Conservation (phyloP, 225 moss, liverwort and hornwort species). For the Rhytidiadelphus loreus region DNA sequence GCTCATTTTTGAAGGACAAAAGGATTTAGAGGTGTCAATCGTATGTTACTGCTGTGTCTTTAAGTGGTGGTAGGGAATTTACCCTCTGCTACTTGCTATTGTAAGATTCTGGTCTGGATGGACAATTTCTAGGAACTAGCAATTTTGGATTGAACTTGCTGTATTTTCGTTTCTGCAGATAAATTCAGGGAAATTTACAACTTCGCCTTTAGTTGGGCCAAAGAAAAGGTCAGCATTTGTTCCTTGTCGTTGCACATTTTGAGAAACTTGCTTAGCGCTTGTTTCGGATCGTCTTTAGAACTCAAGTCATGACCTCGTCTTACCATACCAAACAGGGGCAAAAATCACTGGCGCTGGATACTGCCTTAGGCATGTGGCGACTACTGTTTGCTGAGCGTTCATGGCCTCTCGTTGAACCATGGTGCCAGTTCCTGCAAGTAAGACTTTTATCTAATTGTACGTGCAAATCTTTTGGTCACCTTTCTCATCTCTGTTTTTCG, state of each 20-base stretch:
- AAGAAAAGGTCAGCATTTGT: constrained; percentile 59
- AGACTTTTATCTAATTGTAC: background rate
- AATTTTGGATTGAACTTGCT: background rate
- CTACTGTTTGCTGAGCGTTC: constrained; percentile 76
- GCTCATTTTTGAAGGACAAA: background rate
- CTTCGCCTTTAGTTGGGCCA: constrained; percentile 88
- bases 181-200: constrained; percentile 91
- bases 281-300: background rate
- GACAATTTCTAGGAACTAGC: background rate
- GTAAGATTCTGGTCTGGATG: background rate
- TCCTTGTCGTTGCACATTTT: background rate
- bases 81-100: background rate
- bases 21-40: background rate
- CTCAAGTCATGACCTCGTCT: background rate
- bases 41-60: background rate
- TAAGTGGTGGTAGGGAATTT: background rate
- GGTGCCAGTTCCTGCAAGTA: constrained; percentile 96
- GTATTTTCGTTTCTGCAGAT: constrained; percentile 30
- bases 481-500: background rate
- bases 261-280: background rate
- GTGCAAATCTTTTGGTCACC: background rate
- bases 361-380: constrained; percentile 93
- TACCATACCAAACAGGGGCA: constrained; percentile 46
- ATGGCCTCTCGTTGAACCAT: constrained; percentile 79
- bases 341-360: constrained; percentile 90